A percentile compares a stretch with the other conserved stretches of the same genome.
Evolutionary conservation across 1,284 basidiomycete species (phyloP).

Genomic region (Leccinum pachyderme): DNA sequence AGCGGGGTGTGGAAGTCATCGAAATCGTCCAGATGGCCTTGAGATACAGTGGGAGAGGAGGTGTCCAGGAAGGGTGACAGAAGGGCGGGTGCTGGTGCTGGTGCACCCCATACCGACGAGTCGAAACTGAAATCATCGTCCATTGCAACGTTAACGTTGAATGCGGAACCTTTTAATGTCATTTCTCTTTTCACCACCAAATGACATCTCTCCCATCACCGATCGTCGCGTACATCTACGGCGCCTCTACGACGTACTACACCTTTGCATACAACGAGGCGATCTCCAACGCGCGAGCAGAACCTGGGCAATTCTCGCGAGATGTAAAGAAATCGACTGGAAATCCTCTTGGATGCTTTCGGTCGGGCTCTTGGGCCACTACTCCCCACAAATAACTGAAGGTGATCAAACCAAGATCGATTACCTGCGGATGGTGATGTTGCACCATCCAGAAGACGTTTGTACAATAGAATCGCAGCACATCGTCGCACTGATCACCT

Average conservation of each 20-base stretch:
- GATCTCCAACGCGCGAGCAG: slow-evolving; percentile 66
- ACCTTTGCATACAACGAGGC: slow-evolving; percentile 68
- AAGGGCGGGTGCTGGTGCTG: slow-evolving; percentile 39
- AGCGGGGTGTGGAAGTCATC: slow-evolving; percentile 67
- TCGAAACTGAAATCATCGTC: slow-evolving; percentile 72
- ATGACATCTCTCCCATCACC: slow-evolving; percentile 45
- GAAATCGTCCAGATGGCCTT: slow-evolving; percentile 59
- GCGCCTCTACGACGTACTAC: slow-evolving; percentile 70
- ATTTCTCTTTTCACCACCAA: slow-evolving; percentile 58
- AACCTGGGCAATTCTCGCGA: slow-evolving; percentile 79
- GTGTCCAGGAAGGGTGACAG: slow-evolving; percentile 22
- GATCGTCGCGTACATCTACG: slow-evolving; percentile 68
- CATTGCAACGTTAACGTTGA: slow-evolving; percentile 23
- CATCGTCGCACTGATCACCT: slow-evolving; percentile 15
- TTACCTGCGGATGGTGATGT: slow-evolving; percentile 66
- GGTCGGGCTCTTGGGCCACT: slow-evolving; percentile 51
- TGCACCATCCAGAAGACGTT: slow-evolving; percentile 64
- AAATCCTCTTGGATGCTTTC: slow-evolving; percentile 73
- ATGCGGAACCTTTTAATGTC: slow-evolving; percentile 13
- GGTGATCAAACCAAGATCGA: slow-evolving; percentile 45
- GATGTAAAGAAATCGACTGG: slow-evolving; percentile 84
- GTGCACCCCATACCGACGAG: slow-evolving; percentile 67
- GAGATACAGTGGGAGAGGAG: slow-evolving; percentile 36
- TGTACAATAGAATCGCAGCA: slow-evolving; percentile 22
- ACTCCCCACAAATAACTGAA: slow-evolving; percentile 32